Evolutionary conservation across 148 eudicot genomes (phyloP).

Genomic region (Diospyros lotus): DNA sequence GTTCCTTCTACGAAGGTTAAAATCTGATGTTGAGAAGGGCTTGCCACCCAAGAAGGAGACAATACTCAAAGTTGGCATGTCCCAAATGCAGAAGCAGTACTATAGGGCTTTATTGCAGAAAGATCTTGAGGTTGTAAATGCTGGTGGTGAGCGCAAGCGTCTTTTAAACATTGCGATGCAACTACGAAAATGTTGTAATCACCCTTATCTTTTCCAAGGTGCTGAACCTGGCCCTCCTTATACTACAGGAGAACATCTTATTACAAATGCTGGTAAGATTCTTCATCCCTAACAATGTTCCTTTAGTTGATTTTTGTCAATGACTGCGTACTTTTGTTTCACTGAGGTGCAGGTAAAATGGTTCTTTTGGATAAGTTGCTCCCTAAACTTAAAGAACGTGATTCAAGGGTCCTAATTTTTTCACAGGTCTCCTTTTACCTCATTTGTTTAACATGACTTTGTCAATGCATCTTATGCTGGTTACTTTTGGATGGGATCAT

Average conservation of each 20-base stretch:
- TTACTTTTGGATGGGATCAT: background rate
- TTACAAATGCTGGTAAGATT: conserved; percentile 79
- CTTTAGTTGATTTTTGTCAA: background rate
- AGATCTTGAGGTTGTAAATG: conserved; percentile 98
- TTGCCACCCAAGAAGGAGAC: conserved; percentile 99
- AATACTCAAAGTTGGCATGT: conserved; percentile 97
- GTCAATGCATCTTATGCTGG: background rate
- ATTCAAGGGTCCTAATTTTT: conserved; percentile 92
- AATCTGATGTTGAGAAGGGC: conserved; percentile 97
- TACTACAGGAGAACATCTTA: conserved; percentile 88
- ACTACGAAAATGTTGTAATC: conserved; percentile 95
- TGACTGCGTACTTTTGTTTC: background rate
- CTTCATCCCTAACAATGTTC: background rate
- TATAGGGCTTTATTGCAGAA: conserved; percentile 88
- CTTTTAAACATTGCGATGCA: conserved; percentile 98
- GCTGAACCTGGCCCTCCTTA: conserved; percentile 99
- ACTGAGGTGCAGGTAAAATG: conserved; percentile 78
- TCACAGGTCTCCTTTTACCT: conserved; percentile 60
- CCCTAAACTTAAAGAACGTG: conserved; percentile 92
- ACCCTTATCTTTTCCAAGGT: conserved; percentile 98
- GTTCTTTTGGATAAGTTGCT: conserved; percentile 96
- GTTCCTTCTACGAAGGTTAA: conserved; percentile 95
- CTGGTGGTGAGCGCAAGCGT: conserved; percentile 98
- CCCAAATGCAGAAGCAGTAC: conserved; percentile 99
- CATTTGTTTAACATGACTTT: conserved; percentile 26